Base-by-base conservation (phyloP, 2,329 filamentous ascomycete species). In the Fusarium heterosporum region DNA sequence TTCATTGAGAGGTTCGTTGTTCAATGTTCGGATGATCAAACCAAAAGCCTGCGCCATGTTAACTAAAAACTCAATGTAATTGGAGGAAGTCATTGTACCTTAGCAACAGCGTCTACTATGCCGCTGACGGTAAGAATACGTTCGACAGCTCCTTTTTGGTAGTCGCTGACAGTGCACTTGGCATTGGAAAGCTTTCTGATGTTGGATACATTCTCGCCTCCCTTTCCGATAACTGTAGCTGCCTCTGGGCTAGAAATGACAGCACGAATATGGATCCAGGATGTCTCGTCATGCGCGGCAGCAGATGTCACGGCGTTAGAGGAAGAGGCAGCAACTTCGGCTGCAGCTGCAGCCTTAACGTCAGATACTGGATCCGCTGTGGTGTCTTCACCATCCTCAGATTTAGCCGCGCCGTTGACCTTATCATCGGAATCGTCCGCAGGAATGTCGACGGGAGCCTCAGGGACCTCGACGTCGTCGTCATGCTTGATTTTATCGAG, bases 121-220 rank as follows among this genome's bases (percentile, higher is more conserved):
- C 96, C 96, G 79, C 95, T 98, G 64, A 99, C 96, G 30, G 96
- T 99, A 75, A 99, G 85, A 75, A 99, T 97, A 77, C 96, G 93
- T 84, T 99, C 96, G 32, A 98, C 94, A 55, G 96, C 96, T 70
- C 96, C 96, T 76, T 97, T 93, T 72, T 96, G 92, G 76, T 98
- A 99, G 81, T 99, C 96, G 82, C 94, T 97, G 72, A 99, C 96
- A 46, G 96, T 99, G 84, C 96, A 99, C 82, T 98, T 98, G 70
- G 96, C 96, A 73, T 93, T 94, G 51, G 96, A 97, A 81, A 97
- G 86, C 78, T 93, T 93, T 71, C 96, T 90, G 76, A 99, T 98
- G 81, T 97, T 93, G 71, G 94, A 97, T 46, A 99, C 96, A 76
- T 99, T 99, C 84, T 99, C 96, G 77, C 96, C 96, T 67, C 94